Percentiles rank a stretch among this genome's conserved stretches.
Conservation (phyloP, 176 grass and related monocot genomes). For the Pontederia paniculata region DNA sequence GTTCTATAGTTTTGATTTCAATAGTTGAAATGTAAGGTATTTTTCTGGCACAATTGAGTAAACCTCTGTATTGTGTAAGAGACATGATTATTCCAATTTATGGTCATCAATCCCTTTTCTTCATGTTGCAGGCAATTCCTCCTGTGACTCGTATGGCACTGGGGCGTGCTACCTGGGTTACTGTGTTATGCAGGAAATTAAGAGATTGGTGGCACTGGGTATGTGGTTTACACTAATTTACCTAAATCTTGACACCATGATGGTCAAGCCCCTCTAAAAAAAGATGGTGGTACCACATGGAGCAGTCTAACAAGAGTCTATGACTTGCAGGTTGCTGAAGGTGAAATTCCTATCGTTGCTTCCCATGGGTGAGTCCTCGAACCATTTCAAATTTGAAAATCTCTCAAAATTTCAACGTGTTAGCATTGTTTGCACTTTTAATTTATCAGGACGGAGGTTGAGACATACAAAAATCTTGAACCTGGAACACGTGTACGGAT, state of each 20-base stretch:
- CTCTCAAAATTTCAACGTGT: constrained; percentile 4
- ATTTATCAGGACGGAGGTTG: constrained; percentile 17
- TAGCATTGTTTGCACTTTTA: constrained; percentile 8
- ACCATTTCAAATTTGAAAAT: constrained; percentile 4
- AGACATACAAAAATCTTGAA: constrained; percentile 15
- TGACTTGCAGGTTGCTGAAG: constrained; percentile 80
- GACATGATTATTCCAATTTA: not conserved
- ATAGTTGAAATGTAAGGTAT: no score
- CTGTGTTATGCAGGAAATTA: constrained; percentile 74
- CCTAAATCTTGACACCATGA: constrained; percentile 13
- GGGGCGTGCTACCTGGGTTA: constrained; percentile 70
- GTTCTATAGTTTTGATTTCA: no score
- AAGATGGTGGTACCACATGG: constrained; percentile 21
- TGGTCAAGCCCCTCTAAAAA: no score
- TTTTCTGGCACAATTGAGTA: not conserved
- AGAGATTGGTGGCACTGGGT: constrained; percentile 99
- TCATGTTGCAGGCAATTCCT: constrained; percentile 61
- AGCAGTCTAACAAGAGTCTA: constrained; percentile 25
- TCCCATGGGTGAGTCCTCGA: constrained; percentile 64
- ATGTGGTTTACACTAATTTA: constrained; percentile 19
- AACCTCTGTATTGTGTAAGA: not conserved
- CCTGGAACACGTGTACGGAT: constrained; percentile 8
- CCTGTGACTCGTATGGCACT: constrained; percentile 68
- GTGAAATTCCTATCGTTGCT: constrained; percentile 64
- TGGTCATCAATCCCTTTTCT: constrained; percentile 14